Evolutionary conservation across 768 basidiomycete genomes (phyloP).

Genomic region (Xerocomus spinulosus): DNA sequence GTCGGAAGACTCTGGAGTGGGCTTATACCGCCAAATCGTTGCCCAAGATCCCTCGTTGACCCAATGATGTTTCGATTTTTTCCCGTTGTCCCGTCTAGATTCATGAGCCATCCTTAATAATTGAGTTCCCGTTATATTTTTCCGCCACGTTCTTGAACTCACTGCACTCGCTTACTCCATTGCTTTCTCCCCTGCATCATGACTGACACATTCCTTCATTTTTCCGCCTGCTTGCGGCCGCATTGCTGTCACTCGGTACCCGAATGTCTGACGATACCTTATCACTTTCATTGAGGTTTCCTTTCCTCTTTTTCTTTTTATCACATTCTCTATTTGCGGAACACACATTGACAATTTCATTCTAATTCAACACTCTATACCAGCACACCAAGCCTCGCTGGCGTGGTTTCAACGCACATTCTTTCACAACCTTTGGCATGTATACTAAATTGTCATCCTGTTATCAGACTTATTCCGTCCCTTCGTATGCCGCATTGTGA

Average conservation of each 20-base stretch:
- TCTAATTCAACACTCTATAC: conserved; percentile 27
- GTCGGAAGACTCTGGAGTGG: conserved; percentile 71
- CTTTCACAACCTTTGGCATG: conserved; percentile 17
- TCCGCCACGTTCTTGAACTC: conserved; percentile 23
- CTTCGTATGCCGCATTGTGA: conserved; percentile 84
- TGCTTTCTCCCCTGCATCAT: conserved; percentile 24
- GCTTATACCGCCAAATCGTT: conserved; percentile 77
- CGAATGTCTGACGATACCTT: conserved; percentile 32
- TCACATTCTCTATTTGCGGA: conserved; percentile 36
- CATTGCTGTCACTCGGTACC: conserved; percentile 24
- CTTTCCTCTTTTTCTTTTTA: conserved; percentile 20
- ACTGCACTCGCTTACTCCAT: conserved; percentile 27
- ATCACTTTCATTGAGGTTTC: conserved; percentile 29
- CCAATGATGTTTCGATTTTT: conserved; percentile 21
- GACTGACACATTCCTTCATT: conserved; percentile 30
- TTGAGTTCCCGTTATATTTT: conserved; percentile 18
- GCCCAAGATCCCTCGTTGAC: conserved; percentile 69
- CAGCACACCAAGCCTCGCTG: conserved; percentile 15
- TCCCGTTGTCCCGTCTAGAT: conserved; percentile 16
- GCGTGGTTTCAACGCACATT: conserved; percentile 19
- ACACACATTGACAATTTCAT: conserved; percentile 30
- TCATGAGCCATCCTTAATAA: conserved; percentile 17
- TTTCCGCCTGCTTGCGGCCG: conserved; percentile 14
- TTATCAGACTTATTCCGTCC: conserved; percentile 12
- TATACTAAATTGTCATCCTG: conserved; percentile 15